Percentiles rank a stretch among this genome's conserved stretches.
Evolutionary conservation across 2,329 filamentous ascomycete species (phyloP).

Genomic region (Penicillium griseofulvum): DNA sequence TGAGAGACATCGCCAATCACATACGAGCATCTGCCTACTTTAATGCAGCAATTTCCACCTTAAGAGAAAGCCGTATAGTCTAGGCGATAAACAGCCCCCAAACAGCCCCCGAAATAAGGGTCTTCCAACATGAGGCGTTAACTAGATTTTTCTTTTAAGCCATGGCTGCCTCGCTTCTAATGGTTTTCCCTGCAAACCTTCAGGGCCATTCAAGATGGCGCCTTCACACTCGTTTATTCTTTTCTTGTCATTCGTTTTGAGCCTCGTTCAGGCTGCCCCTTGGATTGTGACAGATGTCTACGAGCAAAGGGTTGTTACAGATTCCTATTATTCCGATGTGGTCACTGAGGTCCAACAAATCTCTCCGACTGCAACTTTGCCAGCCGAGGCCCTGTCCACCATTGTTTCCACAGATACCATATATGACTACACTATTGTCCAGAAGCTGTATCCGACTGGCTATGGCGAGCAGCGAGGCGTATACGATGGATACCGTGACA

Average conservation of each 20-base stretch:
- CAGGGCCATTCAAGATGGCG: conserved; percentile 18
- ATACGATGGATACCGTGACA: neutral
- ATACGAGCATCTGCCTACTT: neutral
- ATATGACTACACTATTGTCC: conserved; percentile 24
- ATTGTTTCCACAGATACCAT: conserved; percentile 19
- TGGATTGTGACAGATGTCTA: conserved; percentile 33
- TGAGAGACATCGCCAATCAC: conserved; percentile 7
- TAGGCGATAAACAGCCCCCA: conserved; percentile 1
- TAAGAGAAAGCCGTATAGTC: neutral
- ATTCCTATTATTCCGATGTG: neutral
- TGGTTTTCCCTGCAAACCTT: neutral
- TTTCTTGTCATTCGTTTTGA: conserved; percentile 22
- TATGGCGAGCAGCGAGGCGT: conserved; percentile 11
- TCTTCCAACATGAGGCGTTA: conserved; percentile 5
- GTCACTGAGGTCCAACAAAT: conserved; percentile 20
- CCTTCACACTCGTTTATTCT: conserved; percentile 25
- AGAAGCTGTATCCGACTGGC: conserved; percentile 29
- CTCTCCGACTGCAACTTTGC: conserved; percentile 21
- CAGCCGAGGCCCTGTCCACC: conserved; percentile 27
- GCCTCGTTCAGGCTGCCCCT: conserved; percentile 24
- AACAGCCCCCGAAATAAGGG: conserved; percentile 1
- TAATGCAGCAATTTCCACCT: conserved; percentile 9
- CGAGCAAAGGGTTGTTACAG: conserved; percentile 16
- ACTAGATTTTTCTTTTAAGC: neutral
- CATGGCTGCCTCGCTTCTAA: neutral